Conservation (phyloP, 257 asterid genomes). For the Rubia yunnanensis region DNA sequence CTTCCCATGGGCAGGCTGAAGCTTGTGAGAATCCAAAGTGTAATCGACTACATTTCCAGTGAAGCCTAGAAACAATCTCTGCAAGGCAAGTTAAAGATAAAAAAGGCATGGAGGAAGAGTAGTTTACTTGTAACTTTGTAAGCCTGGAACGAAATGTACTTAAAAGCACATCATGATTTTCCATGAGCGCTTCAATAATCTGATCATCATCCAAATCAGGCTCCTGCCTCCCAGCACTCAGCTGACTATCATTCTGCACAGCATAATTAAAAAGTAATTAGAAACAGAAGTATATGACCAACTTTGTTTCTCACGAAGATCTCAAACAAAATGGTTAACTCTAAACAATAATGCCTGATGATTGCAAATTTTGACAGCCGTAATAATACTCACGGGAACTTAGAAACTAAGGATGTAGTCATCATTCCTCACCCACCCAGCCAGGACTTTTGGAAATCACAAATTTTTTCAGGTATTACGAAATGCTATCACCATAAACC, state of each 20-base stretch:
- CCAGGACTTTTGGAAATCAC: too few species aligned
- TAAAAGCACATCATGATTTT: conserved; percentile 68
- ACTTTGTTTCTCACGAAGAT: neutral
- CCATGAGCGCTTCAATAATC: conserved; percentile 52
- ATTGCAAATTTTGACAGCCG: neutral
- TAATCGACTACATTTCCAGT: neutral
- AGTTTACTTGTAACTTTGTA: conserved; percentile 82
- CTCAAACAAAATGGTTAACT: neutral
- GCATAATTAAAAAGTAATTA: neutral
- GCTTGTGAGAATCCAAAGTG: neutral
- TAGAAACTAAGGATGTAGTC: neutral
- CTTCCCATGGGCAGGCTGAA: too few species aligned
- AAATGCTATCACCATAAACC: neutral
- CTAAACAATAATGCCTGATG: neutral
- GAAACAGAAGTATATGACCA: neutral
- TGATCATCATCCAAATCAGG: conserved; percentile 33
- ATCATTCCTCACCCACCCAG: neutral
- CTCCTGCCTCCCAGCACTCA: conserved; percentile 28
- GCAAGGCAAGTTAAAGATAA: conserved; percentile 1
- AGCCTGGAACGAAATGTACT: conserved; percentile 75
- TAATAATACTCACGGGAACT: neutral
- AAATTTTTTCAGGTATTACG: too few species aligned
- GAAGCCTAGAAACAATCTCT: neutral
- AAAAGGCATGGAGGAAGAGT: neutral
- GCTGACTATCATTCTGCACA: conserved; percentile 27